Evolutionary conservation across 1,139 yeast species (phyloP), one percentile per base, ranked within the genome.

Genomic region (Suhomyces ambrosiae): DNA sequence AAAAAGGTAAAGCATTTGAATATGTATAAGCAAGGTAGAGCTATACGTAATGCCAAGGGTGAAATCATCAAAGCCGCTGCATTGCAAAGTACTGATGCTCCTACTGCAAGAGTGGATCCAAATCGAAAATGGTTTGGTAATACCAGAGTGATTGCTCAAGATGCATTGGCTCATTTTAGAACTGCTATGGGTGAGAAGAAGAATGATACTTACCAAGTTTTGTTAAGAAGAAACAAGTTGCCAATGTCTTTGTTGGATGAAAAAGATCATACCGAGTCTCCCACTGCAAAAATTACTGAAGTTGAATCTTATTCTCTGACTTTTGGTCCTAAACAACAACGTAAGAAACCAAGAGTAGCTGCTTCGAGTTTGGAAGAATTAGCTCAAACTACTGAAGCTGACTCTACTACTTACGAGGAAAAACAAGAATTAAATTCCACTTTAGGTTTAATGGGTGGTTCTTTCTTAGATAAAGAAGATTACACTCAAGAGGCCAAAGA

Each of bases 91-190:
- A 81, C 89, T 3, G 94, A 89, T 48, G 75, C 87, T 23, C 97
- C 97, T 13, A 80, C 74, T 47, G 98, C 97, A 1, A 75, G 98
- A 49, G 95, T 92, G 31, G 96, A 88, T 58, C 98, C 98, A 4
- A 90, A 92, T 61, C 79, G 96, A 60, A 80, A 92, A 56, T 92
- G 98, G 98, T 94, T 92, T 59, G 97, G 97, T 37, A 92, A 89
- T 64, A 89, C 98, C 18, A 79, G 98, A 56, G 98, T 92, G 30
- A 92, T 92, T 56, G 92, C 97, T 2, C 98, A 92, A 60, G 97
- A 94, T 69, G 96, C 98, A 1, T 71, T 92, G 56, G 72, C 86
- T 28, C 97, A 92, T 66, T 92, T 92, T 67, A 77, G 98, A 61
- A 94, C 88, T 53, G 97, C 97, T 6, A 76, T 92, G 71, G 95